phyloP scores from a whole-genome alignment of 129 eudicot genomes.

The Ambrosia artemisiifolia region DNA sequence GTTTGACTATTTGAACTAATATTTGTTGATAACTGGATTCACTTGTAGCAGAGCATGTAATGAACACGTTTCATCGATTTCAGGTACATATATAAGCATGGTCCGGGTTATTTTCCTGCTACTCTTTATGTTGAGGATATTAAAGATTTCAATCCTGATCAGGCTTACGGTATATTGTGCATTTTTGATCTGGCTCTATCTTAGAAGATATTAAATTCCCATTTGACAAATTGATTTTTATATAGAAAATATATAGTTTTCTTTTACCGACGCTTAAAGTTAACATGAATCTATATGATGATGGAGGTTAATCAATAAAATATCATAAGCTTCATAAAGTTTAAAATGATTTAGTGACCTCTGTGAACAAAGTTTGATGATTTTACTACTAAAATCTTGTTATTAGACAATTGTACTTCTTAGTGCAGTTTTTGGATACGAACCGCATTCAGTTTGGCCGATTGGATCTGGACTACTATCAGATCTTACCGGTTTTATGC shows the following conservation, averaged over 20 bases:
- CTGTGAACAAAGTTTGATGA: neutral
- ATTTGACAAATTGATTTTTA: neutral
- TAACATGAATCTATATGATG: neutral
- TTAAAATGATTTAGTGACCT: neutral
- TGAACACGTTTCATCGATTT: neutral
- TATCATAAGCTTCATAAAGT: slow-evolving; percentile 1
- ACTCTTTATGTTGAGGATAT: slow-evolving; percentile 76
- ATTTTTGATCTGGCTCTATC: slow-evolving; percentile 3
- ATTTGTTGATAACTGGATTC: neutral
- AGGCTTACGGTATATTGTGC: slow-evolving; percentile 59
- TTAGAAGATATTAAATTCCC: neutral
- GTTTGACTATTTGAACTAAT: neutral
- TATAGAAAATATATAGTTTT: neutral
- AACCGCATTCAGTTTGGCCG: slow-evolving; percentile 97
- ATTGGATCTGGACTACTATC: slow-evolving; percentile 70
- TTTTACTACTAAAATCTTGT: neutral
- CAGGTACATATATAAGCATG: slow-evolving; percentile 89
- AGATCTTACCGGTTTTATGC: slow-evolving; percentile 74
- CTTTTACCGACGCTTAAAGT: neutral
- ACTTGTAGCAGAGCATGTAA: slow-evolving; percentile 1
- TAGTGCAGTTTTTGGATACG: slow-evolving; percentile 80
- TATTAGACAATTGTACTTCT: too few species aligned
- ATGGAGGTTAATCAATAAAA: neutral
- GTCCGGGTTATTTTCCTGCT: slow-evolving; percentile 81
- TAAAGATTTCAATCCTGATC: slow-evolving; percentile 75